These are phyloP conservation scores for Begonia masoniana DNA, from an alignment of 306 rosid species.

Conservation along the genomic window DNA sequence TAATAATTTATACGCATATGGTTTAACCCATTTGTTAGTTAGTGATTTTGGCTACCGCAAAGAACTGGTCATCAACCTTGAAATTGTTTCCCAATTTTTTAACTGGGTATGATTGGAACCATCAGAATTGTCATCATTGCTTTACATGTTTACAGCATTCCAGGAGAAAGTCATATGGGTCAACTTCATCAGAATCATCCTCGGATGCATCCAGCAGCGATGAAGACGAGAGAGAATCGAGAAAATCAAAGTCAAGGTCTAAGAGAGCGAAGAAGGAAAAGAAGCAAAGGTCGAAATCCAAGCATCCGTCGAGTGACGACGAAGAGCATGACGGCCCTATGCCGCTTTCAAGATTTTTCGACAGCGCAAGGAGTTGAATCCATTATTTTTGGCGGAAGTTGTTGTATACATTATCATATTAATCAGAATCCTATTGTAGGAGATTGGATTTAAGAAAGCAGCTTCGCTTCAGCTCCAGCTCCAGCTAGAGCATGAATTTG, in stretches of 20 bases:
- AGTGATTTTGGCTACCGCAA: no score
- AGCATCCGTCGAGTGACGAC: slow-evolving; percentile 31
- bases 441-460: background rate
- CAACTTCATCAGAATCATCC: slow-evolving; percentile 60
- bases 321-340: slow-evolving; percentile 67
- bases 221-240: slow-evolving; percentile 56
- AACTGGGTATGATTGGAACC: no score
- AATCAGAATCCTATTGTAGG: background rate
- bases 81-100: no score
- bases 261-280: slow-evolving; percentile 75
- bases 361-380: slow-evolving; percentile 35
- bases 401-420: background rate
- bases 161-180: slow-evolving; percentile 60
- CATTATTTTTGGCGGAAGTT: background rate
- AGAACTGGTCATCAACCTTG: no score
- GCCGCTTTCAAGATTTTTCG: slow-evolving; percentile 89
- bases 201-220: slow-evolving; percentile 58
- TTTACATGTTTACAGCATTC: slow-evolving; percentile 46
- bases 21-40: no score
- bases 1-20: no score
- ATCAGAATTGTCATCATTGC: no score
- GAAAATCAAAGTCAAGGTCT: slow-evolving; percentile 75
- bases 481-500: no score
- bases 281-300: slow-evolving; percentile 58
- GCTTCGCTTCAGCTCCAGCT: no score